A percentile compares a stretch with the other conserved stretches of the same genome.
Conservation (phyloP, 768 basidiomycete genomes). For the Steccherinum ochraceum region DNA sequence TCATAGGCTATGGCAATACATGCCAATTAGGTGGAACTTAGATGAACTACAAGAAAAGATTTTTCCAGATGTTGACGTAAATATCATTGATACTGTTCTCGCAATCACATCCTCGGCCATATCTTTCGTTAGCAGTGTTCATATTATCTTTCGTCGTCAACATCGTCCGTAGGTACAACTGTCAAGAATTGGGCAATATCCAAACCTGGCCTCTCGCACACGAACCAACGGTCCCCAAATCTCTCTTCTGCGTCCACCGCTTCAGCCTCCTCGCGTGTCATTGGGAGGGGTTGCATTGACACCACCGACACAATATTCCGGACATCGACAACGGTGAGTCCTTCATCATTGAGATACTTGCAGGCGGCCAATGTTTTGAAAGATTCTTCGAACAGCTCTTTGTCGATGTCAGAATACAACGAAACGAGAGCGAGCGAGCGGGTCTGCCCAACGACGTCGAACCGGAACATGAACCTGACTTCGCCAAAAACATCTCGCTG, state of each 20-base stretch:
- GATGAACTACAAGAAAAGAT: too few species aligned
- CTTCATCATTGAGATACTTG: neutral
- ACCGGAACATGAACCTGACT: slow-evolving; percentile 11
- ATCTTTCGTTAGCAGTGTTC: too few species aligned
- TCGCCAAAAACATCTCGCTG: slow-evolving; percentile 9
- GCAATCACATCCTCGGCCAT: too few species aligned
- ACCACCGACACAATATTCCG: slow-evolving; percentile 8
- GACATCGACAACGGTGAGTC: slow-evolving; percentile 5
- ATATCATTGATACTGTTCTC: too few species aligned
- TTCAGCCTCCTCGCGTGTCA: neutral
- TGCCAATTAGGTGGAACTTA: too few species aligned
- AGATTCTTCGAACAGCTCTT: neutral
- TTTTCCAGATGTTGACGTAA: too few species aligned
- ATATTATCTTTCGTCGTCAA: neutral
- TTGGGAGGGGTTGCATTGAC: slow-evolving; percentile 9
- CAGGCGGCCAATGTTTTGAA: neutral
- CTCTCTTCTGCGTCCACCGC: neutral
- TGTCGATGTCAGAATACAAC: slow-evolving; percentile 2
- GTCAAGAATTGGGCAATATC: neutral
- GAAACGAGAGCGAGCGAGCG: slow-evolving; percentile 6
- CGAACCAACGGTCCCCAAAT: neutral
- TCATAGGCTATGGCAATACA: too few species aligned
- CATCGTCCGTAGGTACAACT: too few species aligned
- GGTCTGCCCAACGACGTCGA: neutral
- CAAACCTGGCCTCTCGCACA: neutral